Base-by-base conservation (phyloP, 2,329 filamentous ascomycete species). In the Claviceps fusiformis region DNA sequence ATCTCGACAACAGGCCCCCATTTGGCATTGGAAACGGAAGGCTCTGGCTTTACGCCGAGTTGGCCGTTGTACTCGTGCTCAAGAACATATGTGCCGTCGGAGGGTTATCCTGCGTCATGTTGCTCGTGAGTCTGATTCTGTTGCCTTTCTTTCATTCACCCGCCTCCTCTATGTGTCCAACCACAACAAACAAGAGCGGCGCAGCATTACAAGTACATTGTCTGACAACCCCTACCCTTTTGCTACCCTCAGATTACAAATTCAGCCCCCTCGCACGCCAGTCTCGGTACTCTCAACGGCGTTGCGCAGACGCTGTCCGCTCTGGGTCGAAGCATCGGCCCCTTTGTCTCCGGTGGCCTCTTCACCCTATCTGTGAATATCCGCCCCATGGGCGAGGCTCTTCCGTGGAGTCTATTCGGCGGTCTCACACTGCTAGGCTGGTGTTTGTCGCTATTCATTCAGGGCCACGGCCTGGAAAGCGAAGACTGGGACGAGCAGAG, bases 271-370 rank as follows among this genome's bases (percentile, higher is more conserved):
- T 89, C 91, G 8, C 81, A 92, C 67, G 83, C 86, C 5, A 90
- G 88, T 0, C 79, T 98, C 0, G 93, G 93, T 3, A 90, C 89
- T 0, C 77, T 98, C 31, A 96, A 98, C 64, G 93, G 93, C 10
- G 79, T 97, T 37, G 93, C 93, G 0, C 93, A 98, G 69, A 95
- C 90, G 0, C 81, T 98, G 0, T 95, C 89, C 0, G 93, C 93
- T 0, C 89, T 88, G 0, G 93, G 93, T 9, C 83, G 93, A 57
- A 90, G 91, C 47, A 80, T 89, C 0, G 93, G 93, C 0, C 93
- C 93, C 0, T 91, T 97, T 60, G 74, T 95, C 0, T 93, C 90
- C 0, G 93, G 93, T 0, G 84, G 84, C 0, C 74, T 98, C 0
- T 98, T 95, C 68, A 89, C 89, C 0, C 73, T 92, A 0, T 85